Evolutionary conservation across 1,284 basidiomycete species (phyloP).

Genomic region (Ceratobasidium sp.): DNA sequence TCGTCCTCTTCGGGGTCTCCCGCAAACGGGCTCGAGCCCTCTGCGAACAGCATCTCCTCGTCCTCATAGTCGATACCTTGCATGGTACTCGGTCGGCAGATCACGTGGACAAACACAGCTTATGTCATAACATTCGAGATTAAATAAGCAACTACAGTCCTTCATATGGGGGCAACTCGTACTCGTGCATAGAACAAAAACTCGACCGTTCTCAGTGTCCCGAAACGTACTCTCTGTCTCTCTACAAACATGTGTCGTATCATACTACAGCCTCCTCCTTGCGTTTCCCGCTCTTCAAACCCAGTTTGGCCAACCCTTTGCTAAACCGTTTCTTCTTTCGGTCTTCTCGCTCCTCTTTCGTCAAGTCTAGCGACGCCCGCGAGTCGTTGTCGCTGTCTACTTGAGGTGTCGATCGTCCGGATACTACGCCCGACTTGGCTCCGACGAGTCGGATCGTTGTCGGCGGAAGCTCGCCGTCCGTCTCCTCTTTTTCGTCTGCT

Average conservation of each 20-base stretch:
- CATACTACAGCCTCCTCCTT: constrained; percentile 18
- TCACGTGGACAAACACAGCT: constrained; percentile 35
- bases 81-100: constrained; percentile 1
- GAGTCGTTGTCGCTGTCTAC: constrained; percentile 34
- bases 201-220: constrained; percentile 9
- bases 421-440: background rate
- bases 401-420: background rate
- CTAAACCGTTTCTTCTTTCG: constrained; percentile 38
- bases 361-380: constrained; percentile 25
- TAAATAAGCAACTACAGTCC: constrained; percentile 45
- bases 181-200: constrained; percentile 1
- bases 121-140: constrained; percentile 35
- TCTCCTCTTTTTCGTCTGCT: constrained; percentile 26
- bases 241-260: background rate
- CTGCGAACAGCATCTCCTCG: constrained; percentile 61
- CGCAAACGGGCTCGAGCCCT: constrained; percentile 42
- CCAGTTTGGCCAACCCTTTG: constrained; percentile 30
- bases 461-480: constrained; percentile 12
- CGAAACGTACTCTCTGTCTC: background rate
- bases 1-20: constrained; percentile 56
- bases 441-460: constrained; percentile 39
- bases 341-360: constrained; percentile 24
- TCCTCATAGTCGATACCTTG: constrained; percentile 64
- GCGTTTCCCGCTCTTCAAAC: constrained; percentile 24
- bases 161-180: constrained; percentile 27